Evolutionary conservation across 805 yeast species (phyloP).

Genomic region (Sugiyamaella lignohabitans): DNA sequence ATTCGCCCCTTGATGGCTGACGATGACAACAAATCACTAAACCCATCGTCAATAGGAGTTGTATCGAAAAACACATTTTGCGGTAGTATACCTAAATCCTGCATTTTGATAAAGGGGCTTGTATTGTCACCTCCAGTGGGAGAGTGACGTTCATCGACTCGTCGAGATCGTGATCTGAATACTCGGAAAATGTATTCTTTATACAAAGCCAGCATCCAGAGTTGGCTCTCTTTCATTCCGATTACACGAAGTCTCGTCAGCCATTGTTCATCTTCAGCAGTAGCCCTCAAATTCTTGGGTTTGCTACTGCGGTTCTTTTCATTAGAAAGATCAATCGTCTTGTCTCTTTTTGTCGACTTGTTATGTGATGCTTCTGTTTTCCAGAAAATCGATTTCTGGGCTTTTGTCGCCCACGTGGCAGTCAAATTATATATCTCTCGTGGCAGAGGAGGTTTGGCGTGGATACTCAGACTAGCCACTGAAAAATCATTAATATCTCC

Average conservation of each 20-base stretch:
- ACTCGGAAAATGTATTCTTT: slow-evolving; percentile 55
- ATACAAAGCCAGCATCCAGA: slow-evolving; percentile 76
- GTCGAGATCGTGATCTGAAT: slow-evolving; percentile 7
- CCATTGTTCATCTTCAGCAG: slow-evolving; percentile 41
- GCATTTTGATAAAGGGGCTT: slow-evolving; percentile 7
- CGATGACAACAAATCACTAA: slow-evolving; percentile 4
- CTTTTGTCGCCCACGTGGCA: slow-evolving; percentile 63
- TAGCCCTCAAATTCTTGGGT: neutral
- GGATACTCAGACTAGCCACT: slow-evolving; percentile 60
- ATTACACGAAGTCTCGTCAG: slow-evolving; percentile 59
- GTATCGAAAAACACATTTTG: slow-evolving; percentile 19
- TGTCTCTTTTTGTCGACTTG: neutral
- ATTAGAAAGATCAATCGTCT: slow-evolving; percentile 1
- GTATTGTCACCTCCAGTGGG: neutral
- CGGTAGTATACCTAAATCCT: slow-evolving; percentile 15
- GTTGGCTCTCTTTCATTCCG: slow-evolving; percentile 65
- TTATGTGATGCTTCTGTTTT: slow-evolving; percentile 36
- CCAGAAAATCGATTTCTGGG: slow-evolving; percentile 76
- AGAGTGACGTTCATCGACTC: neutral
- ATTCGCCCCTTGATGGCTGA: neutral
- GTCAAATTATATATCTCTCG: slow-evolving; percentile 58
- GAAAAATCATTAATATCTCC: slow-evolving; percentile 67
- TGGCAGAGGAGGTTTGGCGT: slow-evolving; percentile 61
- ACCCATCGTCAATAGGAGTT: slow-evolving; percentile 2
- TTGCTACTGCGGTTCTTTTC: slow-evolving; percentile 3